Base-by-base conservation (phyloP, 805 yeast species). In the Cyberlindnera subsufficiens region DNA sequence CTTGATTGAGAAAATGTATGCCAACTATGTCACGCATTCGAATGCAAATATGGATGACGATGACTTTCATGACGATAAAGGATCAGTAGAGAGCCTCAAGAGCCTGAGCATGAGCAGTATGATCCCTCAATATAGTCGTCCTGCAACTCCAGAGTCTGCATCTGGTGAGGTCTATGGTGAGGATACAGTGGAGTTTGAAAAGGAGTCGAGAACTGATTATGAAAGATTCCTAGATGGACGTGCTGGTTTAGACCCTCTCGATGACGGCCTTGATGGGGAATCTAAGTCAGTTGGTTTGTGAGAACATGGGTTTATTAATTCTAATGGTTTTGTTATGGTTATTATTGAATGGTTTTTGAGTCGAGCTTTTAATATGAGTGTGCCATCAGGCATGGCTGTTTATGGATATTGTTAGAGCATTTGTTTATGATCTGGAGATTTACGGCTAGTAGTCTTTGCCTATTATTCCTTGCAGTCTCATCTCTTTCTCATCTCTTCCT, bases 1-100 rank as follows among this genome's bases (percentile, higher is more conserved):
- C 30, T 47, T 67, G 42, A 58, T 68, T 36, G 62, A 64, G 37
- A 53, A 65, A 35, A 64, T 66, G 71, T 57, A 54, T 31, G 45
- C 55, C 25, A 55, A 51, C 40, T 44, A 53, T 38, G 47, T 51
- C 18, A 41, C 47, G 7, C 43, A 42, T 27, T 40, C 46, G 9
- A 18, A 14, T 8, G 36, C 35, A n/a, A 35, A 30, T 1, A 32
- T 36, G 9, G 46, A 43, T 16, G 42, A 35, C 22, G 47, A 44
- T 2, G 39, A 37, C 6, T 42, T 32, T 10, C 40, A 30, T 5
- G 45, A 40, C 3, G 59, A 53, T 39, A 49, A 52, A 8, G 47
- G 44, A 5, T 53, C 55, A 32, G 46, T 49, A 2, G 48, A 49
- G 46, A 49, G 52, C 31, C 30, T 49, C 35, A 45, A 45, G 42